Base-by-base conservation (phyloP, 192 early-diverging fungal genomes). In the Coemansia sp. region DNA sequence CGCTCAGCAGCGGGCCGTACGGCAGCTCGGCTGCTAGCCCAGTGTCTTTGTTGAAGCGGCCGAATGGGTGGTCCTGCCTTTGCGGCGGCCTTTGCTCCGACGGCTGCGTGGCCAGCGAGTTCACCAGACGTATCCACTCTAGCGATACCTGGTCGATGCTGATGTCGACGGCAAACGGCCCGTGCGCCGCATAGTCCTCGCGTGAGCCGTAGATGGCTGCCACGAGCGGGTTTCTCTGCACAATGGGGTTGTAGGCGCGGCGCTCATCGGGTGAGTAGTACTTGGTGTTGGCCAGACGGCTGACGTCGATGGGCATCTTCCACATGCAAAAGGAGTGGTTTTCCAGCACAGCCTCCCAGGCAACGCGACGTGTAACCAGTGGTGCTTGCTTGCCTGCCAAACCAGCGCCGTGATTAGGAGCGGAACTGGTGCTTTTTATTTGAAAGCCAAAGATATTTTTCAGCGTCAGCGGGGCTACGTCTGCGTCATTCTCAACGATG, bases 271-370 rank as follows among this genome's bases (percentile, higher is more conserved):
- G 32, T 26, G 30, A 40, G n/a, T 26, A 36, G 42, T 55, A 55
- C 8, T n/a, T 20, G 29, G 45, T 34, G n/a, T 35, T 26, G 15
- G 25, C n/a, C 39, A 55, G 28, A 2, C 53, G 29, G 22, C 42
- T 33, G 19, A 55, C 36, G 25, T 55, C 53, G 0, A 22, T 10
- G 1, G 53, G 41, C 19, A 45, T 18, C 29, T 34, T 22, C 19
- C 53, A 43, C 20, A 35, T 18, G 2, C 15, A 27, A 45, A 54
- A 54, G 29, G 14, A 4, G 33, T 54, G 40, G 41, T 45, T 18
- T 11, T 54, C 53, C 18, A 54, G 53, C 40, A 54, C 33, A 7
- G 25, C 20, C 20, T 45, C 53, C 53, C 53, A 54, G 14, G 37
- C 53, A 14, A 54, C 53, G 14, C 42, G 29, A 19, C 1, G 2